Percentiles rank a stretch among this genome's conserved stretches.
Conservation (phyloP, 2,329 filamentous ascomycete species). For the Aspergillus ruber region DNA sequence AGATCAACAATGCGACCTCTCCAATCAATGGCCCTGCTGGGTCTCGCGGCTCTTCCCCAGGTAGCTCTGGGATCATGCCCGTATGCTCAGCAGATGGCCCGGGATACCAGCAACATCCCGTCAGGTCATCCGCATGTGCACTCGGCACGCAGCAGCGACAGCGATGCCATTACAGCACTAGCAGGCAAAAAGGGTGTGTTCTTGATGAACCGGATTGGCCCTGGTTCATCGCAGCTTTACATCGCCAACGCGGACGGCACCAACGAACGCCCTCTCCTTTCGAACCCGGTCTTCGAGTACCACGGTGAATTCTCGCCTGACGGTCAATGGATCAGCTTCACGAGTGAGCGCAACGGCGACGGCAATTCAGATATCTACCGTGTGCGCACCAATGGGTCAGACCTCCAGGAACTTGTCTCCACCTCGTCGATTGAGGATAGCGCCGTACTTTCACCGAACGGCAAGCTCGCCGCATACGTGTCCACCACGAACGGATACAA, state of each 20-base stretch:
- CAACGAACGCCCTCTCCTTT: constrained; percentile 30
- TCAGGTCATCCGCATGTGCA: neutral
- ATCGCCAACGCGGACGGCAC: constrained; percentile 37
- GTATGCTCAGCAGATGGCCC: neutral
- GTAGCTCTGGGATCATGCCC: neutral
- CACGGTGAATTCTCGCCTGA: constrained; percentile 36
- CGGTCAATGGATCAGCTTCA: constrained; percentile 37
- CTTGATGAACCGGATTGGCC: constrained; percentile 33
- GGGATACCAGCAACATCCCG: neutral
- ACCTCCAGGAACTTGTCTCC: constrained; percentile 26
- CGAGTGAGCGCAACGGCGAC: constrained; percentile 34
- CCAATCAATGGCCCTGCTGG: neutral
- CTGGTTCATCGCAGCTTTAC: constrained; percentile 19
- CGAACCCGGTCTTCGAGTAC: constrained; percentile 31
- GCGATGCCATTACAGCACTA: neutral
- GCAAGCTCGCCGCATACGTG: constrained; percentile 34
- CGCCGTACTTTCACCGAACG: constrained; percentile 33
- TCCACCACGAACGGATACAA: constrained; percentile 31
- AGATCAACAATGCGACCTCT: neutral
- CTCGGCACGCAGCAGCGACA: neutral
- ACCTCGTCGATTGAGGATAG: constrained; percentile 35
- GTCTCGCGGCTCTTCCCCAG: neutral
- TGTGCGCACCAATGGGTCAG: constrained; percentile 29
- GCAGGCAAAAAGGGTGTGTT: constrained; percentile 17
- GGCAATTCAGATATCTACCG: constrained; percentile 40